Conservation (phyloP, 2,329 filamentous ascomycete genomes). For the Microdochium nivale region DNA sequence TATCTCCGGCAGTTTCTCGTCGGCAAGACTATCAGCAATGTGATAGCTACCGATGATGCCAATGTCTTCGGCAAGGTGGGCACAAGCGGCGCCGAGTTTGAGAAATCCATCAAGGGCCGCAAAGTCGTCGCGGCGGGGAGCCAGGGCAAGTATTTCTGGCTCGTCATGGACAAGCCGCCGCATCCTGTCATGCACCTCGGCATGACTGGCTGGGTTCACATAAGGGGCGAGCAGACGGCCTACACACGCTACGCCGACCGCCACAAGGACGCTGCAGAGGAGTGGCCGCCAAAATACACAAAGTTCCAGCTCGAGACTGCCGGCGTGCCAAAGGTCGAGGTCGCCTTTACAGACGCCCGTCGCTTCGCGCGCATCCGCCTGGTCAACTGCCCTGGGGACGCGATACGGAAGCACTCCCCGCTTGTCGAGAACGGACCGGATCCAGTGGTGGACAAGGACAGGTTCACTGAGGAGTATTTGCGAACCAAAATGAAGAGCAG, state of each 20-base stretch:
- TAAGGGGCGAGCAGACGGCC: conserved; percentile 66
- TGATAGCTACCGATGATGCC: conserved; percentile 66
- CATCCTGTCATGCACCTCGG: conserved; percentile 88
- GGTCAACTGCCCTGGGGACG: conserved; percentile 67
- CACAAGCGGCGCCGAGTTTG: conserved; percentile 66
- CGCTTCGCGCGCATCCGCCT: conserved; percentile 73
- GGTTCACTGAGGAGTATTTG: conserved; percentile 71
- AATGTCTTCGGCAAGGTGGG: conserved; percentile 90
- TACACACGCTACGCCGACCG: conserved; percentile 79
- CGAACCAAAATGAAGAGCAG: conserved; percentile 61
- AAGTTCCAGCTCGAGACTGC: conserved; percentile 72
- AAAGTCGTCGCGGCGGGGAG: conserved; percentile 63
- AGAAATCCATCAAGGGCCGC: conserved; percentile 65
- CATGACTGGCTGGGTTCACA: conserved; percentile 80
- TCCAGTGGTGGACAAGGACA: conserved; percentile 72
- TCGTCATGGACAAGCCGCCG: conserved; percentile 64
- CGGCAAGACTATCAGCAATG: conserved; percentile 66
- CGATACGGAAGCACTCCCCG: conserved; percentile 69
- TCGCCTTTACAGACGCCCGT: conserved; percentile 78
- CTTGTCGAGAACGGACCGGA: conserved; percentile 91
- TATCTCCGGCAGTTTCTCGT: conserved; percentile 78
- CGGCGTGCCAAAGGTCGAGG: conserved; percentile 42
- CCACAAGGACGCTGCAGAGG: conserved; percentile 47
- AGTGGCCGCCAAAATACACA: conserved; percentile 85
- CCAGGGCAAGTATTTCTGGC: conserved; percentile 97